A percentile compares a stretch with the other conserved stretches of the same genome.
These are phyloP conservation scores for Jacaranda mimosifolia DNA, from an alignment of 257 asterid genomes.

Conservation along the genomic window DNA sequence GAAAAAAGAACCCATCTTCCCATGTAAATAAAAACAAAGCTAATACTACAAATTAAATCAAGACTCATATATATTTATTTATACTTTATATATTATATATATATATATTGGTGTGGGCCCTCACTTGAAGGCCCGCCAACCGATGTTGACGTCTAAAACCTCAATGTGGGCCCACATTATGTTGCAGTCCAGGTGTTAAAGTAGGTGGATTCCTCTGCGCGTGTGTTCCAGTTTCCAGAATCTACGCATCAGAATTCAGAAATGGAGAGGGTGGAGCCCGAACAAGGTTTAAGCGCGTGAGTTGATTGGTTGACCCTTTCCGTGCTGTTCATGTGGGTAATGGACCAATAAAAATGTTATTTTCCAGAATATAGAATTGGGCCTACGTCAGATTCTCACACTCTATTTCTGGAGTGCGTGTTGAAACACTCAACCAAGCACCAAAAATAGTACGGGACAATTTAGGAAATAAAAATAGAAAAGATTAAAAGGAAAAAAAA, in stretches of 20 bases:
- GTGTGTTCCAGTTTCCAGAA: neutral
- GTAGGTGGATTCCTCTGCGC: neutral
- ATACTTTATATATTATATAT: neutral
- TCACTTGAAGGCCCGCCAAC: slow-evolving; percentile 37
- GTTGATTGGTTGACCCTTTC: slow-evolving; percentile 24
- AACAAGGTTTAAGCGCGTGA: neutral
- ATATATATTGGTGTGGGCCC: slow-evolving; percentile 42
- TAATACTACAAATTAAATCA: too few species aligned
- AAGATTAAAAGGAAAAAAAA: neutral
- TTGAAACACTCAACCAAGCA: neutral
- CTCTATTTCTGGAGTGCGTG: slow-evolving; percentile 41
- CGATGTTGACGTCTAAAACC: slow-evolving; percentile 46
- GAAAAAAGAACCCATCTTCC: slow-evolving; percentile 12
- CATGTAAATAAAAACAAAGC: neutral
- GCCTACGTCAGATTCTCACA: slow-evolving; percentile 36
- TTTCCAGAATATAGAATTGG: slow-evolving; percentile 46
- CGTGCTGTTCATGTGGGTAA: slow-evolving; percentile 40
- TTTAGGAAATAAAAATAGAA: neutral
- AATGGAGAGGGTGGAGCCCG: neutral
- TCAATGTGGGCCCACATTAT: slow-evolving; percentile 26
- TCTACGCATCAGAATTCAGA: neutral
- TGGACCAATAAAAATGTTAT: slow-evolving; percentile 47
- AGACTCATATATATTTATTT: too few species aligned
- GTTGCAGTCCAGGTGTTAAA: neutral
- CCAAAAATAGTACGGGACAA: slow-evolving; percentile 3